Evolutionary conservation across 805 yeast species (phyloP).

Genomic region (Komagataella populi): DNA sequence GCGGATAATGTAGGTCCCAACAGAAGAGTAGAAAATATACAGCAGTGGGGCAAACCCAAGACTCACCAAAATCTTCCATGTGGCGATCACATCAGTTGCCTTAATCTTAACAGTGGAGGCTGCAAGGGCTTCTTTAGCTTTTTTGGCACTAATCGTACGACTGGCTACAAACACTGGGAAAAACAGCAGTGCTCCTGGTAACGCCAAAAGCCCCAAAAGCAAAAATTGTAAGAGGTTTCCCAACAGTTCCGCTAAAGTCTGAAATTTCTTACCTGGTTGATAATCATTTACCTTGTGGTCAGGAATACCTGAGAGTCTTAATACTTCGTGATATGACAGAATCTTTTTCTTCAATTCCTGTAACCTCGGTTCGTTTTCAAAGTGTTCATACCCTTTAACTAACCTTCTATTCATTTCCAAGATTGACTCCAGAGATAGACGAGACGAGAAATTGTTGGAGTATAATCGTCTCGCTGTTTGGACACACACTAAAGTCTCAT

Average conservation of each 20-base stretch:
- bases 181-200: conserved; percentile 83
- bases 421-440: conserved; percentile 67
- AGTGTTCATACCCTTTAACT: conserved; percentile 68
- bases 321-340: conserved; percentile 50
- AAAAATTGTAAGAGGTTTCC: conserved; percentile 29
- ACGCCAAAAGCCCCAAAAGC: conserved; percentile 45
- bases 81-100: conserved; percentile 90
- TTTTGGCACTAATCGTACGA: conserved; percentile 55
- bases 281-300: conserved; percentile 46
- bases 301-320: conserved; percentile 34
- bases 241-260: conserved; percentile 12
- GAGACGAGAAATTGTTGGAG: conserved; percentile 56
- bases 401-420: conserved; percentile 87
- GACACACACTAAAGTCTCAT: conserved; percentile 76
- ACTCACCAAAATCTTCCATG: conserved; percentile 89
- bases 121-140: conserved; percentile 70
- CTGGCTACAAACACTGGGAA: conserved; percentile 80
- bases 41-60: conserved; percentile 82
- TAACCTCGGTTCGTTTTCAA: conserved; percentile 56
- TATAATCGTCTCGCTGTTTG: conserved; percentile 89
- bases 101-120: conserved; percentile 80
- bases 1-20: conserved; percentile 30
- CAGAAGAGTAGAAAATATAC: conserved; percentile 64
- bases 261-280: conserved; percentile 9
- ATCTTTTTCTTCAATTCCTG: conserved; percentile 49